These are phyloP conservation scores for Graphilbum ipis-grandicollis DNA, from an alignment of 2,329 filamentous ascomycete species.

Conservation along the genomic window DNA sequence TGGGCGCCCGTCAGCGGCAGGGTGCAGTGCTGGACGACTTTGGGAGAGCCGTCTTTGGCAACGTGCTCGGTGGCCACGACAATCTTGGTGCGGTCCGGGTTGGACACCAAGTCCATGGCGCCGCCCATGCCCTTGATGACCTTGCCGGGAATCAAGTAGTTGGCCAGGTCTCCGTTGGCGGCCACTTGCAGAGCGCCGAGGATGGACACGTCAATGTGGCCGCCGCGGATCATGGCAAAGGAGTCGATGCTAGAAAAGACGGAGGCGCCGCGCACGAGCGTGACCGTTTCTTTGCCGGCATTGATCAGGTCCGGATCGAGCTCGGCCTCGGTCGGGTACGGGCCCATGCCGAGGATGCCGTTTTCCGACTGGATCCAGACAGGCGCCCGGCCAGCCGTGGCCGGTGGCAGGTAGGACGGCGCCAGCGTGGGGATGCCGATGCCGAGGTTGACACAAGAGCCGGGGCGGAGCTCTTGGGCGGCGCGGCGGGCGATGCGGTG, in stretches of 20 bases:
- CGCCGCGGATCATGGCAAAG: constrained; percentile 75
- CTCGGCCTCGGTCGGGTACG: constrained; percentile 54
- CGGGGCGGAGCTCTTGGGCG: constrained; percentile 64
- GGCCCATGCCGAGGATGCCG: constrained; percentile 68
- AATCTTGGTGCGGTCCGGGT: constrained; percentile 55
- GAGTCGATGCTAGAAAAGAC: constrained; percentile 69
- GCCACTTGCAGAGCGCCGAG: constrained; percentile 61
- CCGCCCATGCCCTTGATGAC: constrained; percentile 71
- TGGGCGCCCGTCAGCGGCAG: constrained; percentile 44
- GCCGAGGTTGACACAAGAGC: constrained; percentile 65
- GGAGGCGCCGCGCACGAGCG: constrained; percentile 56
- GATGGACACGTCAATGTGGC: constrained; percentile 70
- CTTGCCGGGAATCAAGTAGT: constrained; percentile 84
- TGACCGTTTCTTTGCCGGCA: constrained; percentile 76
- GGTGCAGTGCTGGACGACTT: constrained; percentile 46
- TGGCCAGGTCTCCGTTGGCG: constrained; percentile 63
- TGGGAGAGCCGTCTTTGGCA: constrained; percentile 49
- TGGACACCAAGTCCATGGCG: constrained; percentile 57
- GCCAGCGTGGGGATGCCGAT: constrained; percentile 81
- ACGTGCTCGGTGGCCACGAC: constrained; percentile 55
- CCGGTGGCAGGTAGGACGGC: constrained; percentile 52
- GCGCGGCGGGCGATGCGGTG: constrained; percentile 61
- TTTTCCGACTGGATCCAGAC: constrained; percentile 83
- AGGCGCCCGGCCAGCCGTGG: too few relatives aligned
- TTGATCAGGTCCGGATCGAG: constrained; percentile 71